phyloP scores from a whole-genome alignment of 148 eudicot genomes.

The Tetragonia tetragonoides region DNA sequence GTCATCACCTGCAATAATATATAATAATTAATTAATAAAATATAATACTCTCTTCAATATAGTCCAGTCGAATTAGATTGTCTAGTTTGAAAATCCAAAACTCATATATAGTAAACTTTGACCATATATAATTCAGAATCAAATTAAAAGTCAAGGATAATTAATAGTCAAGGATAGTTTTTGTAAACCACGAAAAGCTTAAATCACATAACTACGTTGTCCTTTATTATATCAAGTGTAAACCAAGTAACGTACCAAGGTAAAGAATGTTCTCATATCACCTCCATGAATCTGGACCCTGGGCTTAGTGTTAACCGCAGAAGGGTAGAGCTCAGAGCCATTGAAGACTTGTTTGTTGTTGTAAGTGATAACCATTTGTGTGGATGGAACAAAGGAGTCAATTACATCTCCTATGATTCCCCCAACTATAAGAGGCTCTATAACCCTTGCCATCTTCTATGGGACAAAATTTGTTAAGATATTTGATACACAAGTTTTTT shows the following conservation, averaged over 20 bases:
- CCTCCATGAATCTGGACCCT: constrained; percentile 59
- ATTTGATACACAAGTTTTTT: neutral
- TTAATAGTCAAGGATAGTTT: too few species aligned
- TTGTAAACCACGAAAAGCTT: neutral
- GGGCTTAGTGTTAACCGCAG: constrained; percentile 50
- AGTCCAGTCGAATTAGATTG: too few species aligned
- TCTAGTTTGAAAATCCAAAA: too few species aligned
- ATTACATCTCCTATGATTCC: constrained; percentile 87
- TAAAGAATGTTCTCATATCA: constrained; percentile 74
- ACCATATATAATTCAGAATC: too few species aligned
- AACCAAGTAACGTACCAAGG: constrained; percentile 45
- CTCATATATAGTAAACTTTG: too few species aligned
- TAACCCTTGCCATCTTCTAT: constrained; percentile 35
- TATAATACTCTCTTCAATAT: neutral
- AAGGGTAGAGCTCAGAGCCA: constrained; percentile 77
- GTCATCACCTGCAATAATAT: constrained; percentile 35
- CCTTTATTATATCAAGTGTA: neutral
- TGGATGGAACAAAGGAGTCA: constrained; percentile 53
- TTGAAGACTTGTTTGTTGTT: constrained; percentile 55
- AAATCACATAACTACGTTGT: neutral
- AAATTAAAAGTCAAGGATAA: too few species aligned
- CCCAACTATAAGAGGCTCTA: constrained; percentile 63
- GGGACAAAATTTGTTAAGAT: neutral
- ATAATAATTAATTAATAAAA: neutral
- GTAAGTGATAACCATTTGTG: constrained; percentile 49